phyloP scores from a whole-genome alignment of 2,329 filamentous ascomycete species.

The Coniella vitis region DNA sequence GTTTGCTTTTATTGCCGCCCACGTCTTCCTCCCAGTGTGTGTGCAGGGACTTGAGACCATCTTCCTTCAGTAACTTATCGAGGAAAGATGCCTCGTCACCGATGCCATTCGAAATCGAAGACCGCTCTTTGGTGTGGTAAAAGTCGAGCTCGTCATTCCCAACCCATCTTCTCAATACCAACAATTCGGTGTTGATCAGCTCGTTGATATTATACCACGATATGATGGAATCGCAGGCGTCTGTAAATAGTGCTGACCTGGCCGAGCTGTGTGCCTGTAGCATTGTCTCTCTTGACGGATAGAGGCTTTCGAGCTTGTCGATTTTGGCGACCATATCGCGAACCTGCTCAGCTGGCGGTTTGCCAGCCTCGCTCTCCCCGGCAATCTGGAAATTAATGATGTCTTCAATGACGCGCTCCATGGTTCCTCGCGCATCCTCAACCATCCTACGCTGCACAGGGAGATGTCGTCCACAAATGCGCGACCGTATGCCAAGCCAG shows the following conservation, averaged over 20 bases:
- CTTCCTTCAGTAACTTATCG: conserved; percentile 90
- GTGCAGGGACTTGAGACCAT: conserved; percentile 86
- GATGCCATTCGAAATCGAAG: conserved; percentile 64
- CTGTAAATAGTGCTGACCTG: conserved; percentile 67
- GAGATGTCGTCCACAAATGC: conserved; percentile 74
- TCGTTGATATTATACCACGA: conserved; percentile 97
- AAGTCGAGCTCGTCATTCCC: conserved; percentile 95
- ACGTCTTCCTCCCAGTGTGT: conserved; percentile 51
- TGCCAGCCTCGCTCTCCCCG: conserved; percentile 85
- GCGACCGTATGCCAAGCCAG: conserved; percentile 83
- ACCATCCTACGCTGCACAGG: conserved; percentile 81
- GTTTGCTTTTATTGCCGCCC: conserved; percentile 32
- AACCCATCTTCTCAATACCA: conserved; percentile 90
- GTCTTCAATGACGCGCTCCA: conserved; percentile 73
- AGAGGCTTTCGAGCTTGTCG: conserved; percentile 79
- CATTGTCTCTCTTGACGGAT: conserved; percentile 72
- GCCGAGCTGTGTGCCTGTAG: conserved; percentile 69
- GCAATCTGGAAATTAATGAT: conserved; percentile 93
- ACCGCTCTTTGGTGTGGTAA: conserved; percentile 62
- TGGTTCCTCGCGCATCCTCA: conserved; percentile 69
- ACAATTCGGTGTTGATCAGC: conserved; percentile 90
- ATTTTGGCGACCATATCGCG: conserved; percentile 85
- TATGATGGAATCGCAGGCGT: conserved; percentile 82
- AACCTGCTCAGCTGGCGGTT: conserved; percentile 81
- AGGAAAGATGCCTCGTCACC: conserved; percentile 90